Evolutionary conservation across 192 early-diverging fungal genomes (phyloP).

Genomic region (Glomus cerebriforme): DNA sequence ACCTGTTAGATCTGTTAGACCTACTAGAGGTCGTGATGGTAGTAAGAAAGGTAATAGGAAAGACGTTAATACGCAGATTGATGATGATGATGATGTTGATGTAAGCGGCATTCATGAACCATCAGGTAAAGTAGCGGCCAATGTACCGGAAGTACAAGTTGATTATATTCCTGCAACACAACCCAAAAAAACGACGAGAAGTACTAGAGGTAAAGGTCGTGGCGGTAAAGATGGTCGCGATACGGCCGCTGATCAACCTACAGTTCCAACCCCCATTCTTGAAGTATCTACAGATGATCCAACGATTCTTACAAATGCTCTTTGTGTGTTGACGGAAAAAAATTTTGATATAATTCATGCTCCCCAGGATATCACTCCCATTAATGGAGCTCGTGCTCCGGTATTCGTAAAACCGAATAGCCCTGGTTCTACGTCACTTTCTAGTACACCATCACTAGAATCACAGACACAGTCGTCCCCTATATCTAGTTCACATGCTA

Average conservation of each 20-base stretch:
- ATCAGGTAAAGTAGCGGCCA: neutral
- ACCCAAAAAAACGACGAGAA: neutral
- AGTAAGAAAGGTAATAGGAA: neutral
- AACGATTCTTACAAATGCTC: neutral
- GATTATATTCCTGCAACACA: neutral
- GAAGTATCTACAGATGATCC: neutral
- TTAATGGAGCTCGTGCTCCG: too few species aligned
- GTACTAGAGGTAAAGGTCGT: neutral
- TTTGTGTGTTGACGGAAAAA: neutral
- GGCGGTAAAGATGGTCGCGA: neutral
- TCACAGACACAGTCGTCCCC: neutral
- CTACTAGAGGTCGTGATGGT: neutral
- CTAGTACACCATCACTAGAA: neutral
- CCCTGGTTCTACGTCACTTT: neutral
- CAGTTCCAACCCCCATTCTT: neutral
- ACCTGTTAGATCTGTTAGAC: too few species aligned
- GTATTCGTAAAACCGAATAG: neutral
- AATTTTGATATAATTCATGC: conserved; percentile 13
- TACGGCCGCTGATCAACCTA: neutral
- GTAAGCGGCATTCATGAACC: neutral
- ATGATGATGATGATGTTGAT: neutral
- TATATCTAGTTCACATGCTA: neutral
- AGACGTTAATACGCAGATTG: neutral
- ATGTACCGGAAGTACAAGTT: too few species aligned
- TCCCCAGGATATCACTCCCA: neutral